Conservation (phyloP, 192 early-diverging fungal genomes). For the Phycomyces nitens region DNA sequence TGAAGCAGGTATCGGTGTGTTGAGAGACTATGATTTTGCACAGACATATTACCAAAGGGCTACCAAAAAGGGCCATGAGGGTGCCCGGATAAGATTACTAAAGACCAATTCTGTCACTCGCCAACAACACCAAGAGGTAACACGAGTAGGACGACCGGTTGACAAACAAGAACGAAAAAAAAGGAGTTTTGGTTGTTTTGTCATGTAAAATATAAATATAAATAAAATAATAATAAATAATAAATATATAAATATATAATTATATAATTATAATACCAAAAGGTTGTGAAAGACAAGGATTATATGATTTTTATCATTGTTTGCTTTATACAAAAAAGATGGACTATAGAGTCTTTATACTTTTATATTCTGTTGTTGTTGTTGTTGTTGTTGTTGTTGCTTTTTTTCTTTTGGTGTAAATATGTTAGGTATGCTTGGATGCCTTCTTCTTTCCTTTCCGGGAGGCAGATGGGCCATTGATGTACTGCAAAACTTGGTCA, state of each 20-base stretch:
- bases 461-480: conserved; percentile 39
- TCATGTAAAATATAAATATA: not conserved
- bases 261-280: too few species aligned
- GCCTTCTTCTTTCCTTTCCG: conserved; percentile 23
- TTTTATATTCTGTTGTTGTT: too few species aligned
- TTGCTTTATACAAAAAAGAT: too few species aligned
- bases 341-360: too few species aligned
- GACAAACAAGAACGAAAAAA: too few species aligned
- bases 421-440: not conserved
- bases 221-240: too few species aligned
- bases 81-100: conserved; percentile 2
- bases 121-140: not conserved
- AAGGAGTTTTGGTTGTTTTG: not conserved
- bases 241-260: too few species aligned
- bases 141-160: too few species aligned
- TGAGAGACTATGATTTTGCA: conserved; percentile 18
- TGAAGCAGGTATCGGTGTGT: conserved; percentile 25
- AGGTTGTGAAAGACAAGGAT: too few species aligned
- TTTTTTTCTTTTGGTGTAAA: too few species aligned
- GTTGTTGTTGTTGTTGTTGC: too few species aligned
- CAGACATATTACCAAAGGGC: conserved; percentile 20
- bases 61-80: conserved; percentile 13
- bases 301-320: too few species aligned
- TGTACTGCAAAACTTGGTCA: conserved; percentile 74
- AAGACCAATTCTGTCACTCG: not conserved